phyloP scores from a whole-genome alignment of 176 grass and related monocot genomes.

The Pontederia paniculata region DNA sequence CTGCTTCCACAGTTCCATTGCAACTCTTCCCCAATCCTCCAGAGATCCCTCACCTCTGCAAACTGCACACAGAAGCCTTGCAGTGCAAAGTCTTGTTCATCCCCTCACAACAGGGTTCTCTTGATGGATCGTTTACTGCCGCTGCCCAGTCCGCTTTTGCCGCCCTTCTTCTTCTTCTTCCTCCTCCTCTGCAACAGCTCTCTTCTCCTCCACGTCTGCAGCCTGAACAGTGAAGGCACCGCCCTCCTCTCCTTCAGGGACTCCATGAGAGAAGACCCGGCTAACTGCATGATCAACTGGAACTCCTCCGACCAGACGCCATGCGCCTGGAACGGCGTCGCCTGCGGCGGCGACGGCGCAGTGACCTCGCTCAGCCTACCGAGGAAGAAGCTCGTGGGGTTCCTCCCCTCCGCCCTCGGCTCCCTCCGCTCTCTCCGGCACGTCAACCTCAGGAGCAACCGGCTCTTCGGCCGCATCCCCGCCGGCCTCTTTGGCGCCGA shows the following conservation, averaged over 20 bases:
- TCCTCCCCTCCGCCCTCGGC: constrained; percentile 9
- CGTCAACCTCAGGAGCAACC: constrained; percentile 13
- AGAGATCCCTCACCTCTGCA: too few relatives aligned
- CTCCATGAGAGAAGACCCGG: constrained; percentile 5
- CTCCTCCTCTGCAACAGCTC: background rate
- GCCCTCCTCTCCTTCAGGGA: constrained; percentile 8
- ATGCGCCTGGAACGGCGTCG: constrained; percentile 13
- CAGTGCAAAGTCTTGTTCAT: too few relatives aligned
- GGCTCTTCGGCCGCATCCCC: constrained; percentile 8
- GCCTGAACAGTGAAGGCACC: constrained; percentile 8
- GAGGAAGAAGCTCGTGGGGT: constrained; percentile 14
- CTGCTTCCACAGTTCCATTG: too few relatives aligned
- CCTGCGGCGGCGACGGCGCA: constrained; percentile 10
- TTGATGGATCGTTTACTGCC: too few relatives aligned
- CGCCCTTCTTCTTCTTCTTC: background rate
- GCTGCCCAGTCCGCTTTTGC: background rate
- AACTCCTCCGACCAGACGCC: constrained; percentile 1
- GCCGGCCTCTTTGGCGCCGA: constrained; percentile 1
- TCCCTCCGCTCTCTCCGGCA: constrained; percentile 15
- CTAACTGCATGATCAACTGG: background rate
- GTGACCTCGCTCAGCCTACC: constrained; percentile 11
- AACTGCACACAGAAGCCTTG: too few relatives aligned
- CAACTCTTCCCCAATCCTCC: too few relatives aligned
- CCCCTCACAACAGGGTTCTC: too few relatives aligned
- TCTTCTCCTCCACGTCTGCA: background rate